Base-by-base conservation (phyloP, 331 rosid genomes). In the Stylosanthes scabra region DNA sequence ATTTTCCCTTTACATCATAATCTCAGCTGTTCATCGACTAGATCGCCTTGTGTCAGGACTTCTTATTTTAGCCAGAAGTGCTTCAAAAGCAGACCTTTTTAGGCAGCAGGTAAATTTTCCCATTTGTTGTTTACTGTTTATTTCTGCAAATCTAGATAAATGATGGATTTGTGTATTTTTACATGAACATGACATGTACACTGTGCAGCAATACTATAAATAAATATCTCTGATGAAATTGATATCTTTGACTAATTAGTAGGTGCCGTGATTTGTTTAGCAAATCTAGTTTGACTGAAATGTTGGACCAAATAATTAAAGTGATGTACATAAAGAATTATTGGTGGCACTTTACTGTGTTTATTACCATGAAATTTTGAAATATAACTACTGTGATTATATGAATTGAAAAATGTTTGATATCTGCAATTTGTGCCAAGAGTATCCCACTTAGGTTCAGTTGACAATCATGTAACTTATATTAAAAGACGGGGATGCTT, bases 1-100 rank as follows among this genome's bases (percentile, higher is more conserved):
- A 71, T 13, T 79, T 83, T 77, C 55, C 91, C 99, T 95, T 90
- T 83, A 95, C 91, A 50, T 31, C 41, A 78, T 66, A 42, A 64
- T 81, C 75, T 72, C 57, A 95, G 99, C 98, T 8, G 11, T 95
- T 81, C 99, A 95, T 87, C 88, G 97, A 39, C 81, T 92, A 51
- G 99, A 95, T 84, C 99, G 96, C n/a, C 90, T 92, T 66, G 99
- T 95, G 81, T 95, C 97, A 8, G 96, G 99, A 69, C 99, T 95
- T 74, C 95, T 95, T 77, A 95, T 92, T 79, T 82, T 95, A 82
- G 97, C 97, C 41, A 87, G 96, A 90, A 95, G 81, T 79, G 91
- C 96, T 75, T 58, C 86, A 71, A 88, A 88, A 81, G 99, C 99
- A 27, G 91, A 95, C 54, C 51, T 56, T 16, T 95, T 92, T 83